Percentiles rank a stretch among this genome's conserved stretches.
Conservation (phyloP, 169 alveolate species). For the Babesia microti region DNA sequence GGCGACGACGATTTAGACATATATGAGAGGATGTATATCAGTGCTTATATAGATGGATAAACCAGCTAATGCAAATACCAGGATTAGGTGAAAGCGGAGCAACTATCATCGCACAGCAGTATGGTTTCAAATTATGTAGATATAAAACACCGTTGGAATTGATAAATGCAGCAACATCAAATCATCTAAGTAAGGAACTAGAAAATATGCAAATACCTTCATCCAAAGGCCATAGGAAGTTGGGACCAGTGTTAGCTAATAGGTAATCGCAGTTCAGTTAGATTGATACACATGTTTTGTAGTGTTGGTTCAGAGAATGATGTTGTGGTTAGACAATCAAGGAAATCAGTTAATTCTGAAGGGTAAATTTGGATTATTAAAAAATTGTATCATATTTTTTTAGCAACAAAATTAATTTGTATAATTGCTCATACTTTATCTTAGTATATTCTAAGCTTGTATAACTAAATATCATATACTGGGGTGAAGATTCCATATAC, state of each 20-base stretch:
- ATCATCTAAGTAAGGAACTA: conserved; percentile 8
- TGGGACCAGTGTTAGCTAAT: conserved; percentile 15
- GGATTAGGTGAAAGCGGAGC: conserved; percentile 37
- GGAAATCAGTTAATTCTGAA: no score
- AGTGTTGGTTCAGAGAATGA: no score
- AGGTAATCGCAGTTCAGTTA: no score
- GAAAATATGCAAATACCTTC: neutral
- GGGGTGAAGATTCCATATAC: no score
- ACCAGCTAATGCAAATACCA: conserved; percentile 41
- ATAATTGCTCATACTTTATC: neutral
- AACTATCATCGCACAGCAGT: conserved; percentile 21
- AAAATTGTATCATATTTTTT: neutral
- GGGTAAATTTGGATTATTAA: neutral
- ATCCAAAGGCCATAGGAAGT: conserved; percentile 4
- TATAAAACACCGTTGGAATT: conserved; percentile 31
- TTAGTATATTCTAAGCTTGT: no score
- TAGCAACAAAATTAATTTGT: neutral
- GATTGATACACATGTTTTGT: no score
- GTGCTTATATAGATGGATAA: conserved; percentile 22
- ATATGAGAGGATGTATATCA: no score
- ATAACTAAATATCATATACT: no score
- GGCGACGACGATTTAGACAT: no score
- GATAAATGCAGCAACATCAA: conserved; percentile 10
- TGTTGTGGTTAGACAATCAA: no score
- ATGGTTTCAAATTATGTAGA: conserved; percentile 4